These are phyloP conservation scores for Garcia nutans DNA, from an alignment of 345 rosid genomes.

Conservation along the genomic window DNA sequence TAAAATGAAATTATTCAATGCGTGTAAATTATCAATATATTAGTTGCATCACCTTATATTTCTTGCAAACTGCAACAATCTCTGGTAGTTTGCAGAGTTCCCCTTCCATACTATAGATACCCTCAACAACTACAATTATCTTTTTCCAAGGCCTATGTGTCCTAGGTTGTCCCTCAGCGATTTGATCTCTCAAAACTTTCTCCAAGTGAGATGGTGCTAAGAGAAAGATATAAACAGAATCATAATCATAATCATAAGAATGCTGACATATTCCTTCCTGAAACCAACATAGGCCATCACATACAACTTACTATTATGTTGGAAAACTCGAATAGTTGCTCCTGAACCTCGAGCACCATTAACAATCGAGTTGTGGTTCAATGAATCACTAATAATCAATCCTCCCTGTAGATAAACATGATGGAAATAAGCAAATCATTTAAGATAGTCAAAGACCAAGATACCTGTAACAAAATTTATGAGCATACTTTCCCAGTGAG, in stretches of 20 bases:
- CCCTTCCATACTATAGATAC: slow-evolving; percentile 97
- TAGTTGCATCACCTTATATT: slow-evolving; percentile 64
- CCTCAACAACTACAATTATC: slow-evolving; percentile 83
- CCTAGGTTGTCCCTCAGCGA: slow-evolving; percentile 89
- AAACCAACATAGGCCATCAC: background rate
- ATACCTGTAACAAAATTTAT: background rate
- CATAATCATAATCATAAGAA: background rate
- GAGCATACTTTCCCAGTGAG: slow-evolving; percentile 72
- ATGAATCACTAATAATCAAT: slow-evolving; percentile 84
- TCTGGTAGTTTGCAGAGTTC: slow-evolving; percentile 91
- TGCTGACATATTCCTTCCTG: background rate
- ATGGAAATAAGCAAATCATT: background rate
- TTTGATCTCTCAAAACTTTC: slow-evolving; percentile 86
- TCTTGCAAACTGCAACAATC: slow-evolving; percentile 83
- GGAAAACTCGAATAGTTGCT: slow-evolving; percentile 92
- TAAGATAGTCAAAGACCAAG: background rate
- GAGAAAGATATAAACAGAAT: slow-evolving; percentile 17
- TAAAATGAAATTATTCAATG: background rate
- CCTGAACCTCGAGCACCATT: slow-evolving; percentile 98
- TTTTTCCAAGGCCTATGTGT: slow-evolving; percentile 97
- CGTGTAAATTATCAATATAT: background rate
- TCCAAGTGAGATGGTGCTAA: slow-evolving; percentile 93
- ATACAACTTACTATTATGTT: slow-evolving; percentile 72
- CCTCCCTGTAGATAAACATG: slow-evolving; percentile 58
- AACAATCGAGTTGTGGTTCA: slow-evolving; percentile 94